A percentile compares a stretch with the other conserved stretches of the same genome.
phyloP scores from a whole-genome alignment of 208 protist species.

The Naegleria lovaniensis region DNA sequence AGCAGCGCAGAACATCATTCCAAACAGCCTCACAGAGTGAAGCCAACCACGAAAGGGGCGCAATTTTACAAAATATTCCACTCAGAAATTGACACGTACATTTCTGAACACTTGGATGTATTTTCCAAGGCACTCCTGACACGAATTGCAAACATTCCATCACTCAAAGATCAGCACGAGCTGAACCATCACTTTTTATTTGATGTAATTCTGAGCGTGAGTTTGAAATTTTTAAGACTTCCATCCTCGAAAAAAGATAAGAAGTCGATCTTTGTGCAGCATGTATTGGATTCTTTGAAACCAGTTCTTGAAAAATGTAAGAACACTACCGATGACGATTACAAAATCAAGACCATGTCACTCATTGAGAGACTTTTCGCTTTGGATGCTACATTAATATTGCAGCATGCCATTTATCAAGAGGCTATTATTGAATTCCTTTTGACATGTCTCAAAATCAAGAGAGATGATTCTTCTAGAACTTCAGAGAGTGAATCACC shows the following conservation, averaged over 20 bases:
- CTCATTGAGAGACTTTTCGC: not conserved
- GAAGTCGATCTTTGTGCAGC: not conserved
- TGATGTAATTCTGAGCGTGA: slow-evolving; percentile 30
- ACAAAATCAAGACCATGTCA: not conserved
- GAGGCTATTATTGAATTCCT: not conserved
- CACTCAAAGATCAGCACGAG: too few species aligned
- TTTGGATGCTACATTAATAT: not conserved
- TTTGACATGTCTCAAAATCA: not conserved
- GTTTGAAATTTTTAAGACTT: not conserved
- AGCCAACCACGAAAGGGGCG: slow-evolving; percentile 36
- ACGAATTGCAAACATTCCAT: not conserved
- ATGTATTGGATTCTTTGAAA: not conserved
- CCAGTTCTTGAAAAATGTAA: not conserved
- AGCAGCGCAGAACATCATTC: not conserved
- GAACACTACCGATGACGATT: not conserved
- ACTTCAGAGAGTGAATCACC: not conserved
- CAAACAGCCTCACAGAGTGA: not conserved
- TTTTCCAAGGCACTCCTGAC: not conserved
- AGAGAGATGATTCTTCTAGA: not conserved
- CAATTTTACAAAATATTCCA: slow-evolving; percentile 40
- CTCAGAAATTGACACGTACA: not conserved
- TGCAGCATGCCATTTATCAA: not conserved
- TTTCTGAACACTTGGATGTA: not conserved
- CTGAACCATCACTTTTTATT: slow-evolving; percentile 33
- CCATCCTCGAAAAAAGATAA: not conserved